Evolutionary conservation across 805 yeast species (phyloP).

Genomic region (Torulaspora maleeae): DNA sequence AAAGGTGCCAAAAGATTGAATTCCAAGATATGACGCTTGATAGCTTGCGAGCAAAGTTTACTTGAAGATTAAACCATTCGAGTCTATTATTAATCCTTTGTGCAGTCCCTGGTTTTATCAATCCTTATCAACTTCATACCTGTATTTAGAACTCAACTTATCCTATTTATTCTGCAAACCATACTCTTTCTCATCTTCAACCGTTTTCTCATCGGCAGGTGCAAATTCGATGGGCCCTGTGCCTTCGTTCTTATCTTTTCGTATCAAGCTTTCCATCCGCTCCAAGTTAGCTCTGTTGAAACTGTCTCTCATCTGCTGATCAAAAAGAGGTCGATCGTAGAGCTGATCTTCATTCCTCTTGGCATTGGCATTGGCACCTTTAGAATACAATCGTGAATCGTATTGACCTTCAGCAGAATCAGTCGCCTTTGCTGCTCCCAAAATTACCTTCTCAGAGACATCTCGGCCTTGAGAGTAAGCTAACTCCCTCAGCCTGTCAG

Average conservation of each 20-base stretch:
- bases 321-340: constrained; percentile 57
- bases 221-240: constrained; percentile 48
- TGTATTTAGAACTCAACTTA: not conserved
- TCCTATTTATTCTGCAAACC: constrained; percentile 14
- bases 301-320: constrained; percentile 46
- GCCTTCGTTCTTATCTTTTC: not conserved
- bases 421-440: constrained; percentile 45
- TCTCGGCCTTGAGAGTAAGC: constrained; percentile 47
- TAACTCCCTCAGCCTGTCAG: constrained; percentile 39
- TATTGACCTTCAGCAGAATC: constrained; percentile 42
- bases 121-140: not conserved
- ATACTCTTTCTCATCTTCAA: constrained; percentile 16
- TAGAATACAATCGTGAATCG: constrained; percentile 55
- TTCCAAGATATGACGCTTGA: too few species aligned
- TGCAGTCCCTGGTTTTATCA: not conserved
- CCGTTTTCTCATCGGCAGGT: constrained; percentile 25
- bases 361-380: constrained; percentile 39
- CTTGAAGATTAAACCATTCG: too few species aligned
- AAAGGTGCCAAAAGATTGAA: too few species aligned
- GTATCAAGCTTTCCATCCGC: constrained; percentile 21
- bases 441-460: constrained; percentile 50
- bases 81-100: not conserved
- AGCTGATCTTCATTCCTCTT: constrained; percentile 43
- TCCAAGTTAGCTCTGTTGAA: constrained; percentile 44
- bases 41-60: too few species aligned